phyloP scores from a whole-genome alignment of 2,329 filamentous ascomycete genomes.

The Ascocoryne sarcoides region DNA sequence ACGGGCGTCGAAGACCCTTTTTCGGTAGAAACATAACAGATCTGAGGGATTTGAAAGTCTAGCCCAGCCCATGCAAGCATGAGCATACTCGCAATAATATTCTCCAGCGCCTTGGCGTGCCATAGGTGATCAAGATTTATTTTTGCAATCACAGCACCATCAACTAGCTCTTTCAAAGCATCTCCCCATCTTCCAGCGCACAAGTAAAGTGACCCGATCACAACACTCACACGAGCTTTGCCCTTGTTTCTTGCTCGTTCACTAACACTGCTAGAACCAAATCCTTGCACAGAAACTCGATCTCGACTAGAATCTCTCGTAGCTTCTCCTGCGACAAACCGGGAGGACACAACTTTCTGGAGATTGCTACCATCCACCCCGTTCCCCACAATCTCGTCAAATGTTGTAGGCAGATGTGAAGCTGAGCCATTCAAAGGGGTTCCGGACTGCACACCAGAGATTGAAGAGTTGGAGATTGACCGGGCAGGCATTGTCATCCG shows the following conservation, averaged over 20 bases:
- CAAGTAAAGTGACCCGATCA: slow-evolving; percentile 78
- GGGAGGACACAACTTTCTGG: slow-evolving; percentile 14
- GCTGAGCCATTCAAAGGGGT: slow-evolving; percentile 25
- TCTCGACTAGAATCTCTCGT: slow-evolving; percentile 31
- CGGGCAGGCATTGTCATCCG: slow-evolving; percentile 75
- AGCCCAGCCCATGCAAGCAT: slow-evolving; percentile 77
- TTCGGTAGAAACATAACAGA: slow-evolving; percentile 35
- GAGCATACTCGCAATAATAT: slow-evolving; percentile 72
- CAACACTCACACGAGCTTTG: slow-evolving; percentile 67
- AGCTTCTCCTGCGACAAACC: slow-evolving; percentile 15
- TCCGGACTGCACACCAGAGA: slow-evolving; percentile 29
- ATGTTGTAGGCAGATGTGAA: slow-evolving; percentile 13
- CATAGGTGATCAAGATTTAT: slow-evolving; percentile 87
- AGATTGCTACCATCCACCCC: slow-evolving; percentile 5
- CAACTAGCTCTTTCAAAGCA: slow-evolving; percentile 72
- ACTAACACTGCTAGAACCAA: slow-evolving; percentile 60
- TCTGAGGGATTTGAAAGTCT: slow-evolving; percentile 66
- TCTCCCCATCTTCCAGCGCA: slow-evolving; percentile 86
- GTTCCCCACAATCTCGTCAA: slow-evolving; percentile 22
- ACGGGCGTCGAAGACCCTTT: slow-evolving; percentile 21
- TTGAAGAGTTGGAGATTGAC: slow-evolving; percentile 23
- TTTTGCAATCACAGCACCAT: slow-evolving; percentile 69
- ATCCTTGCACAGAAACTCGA: slow-evolving; percentile 58
- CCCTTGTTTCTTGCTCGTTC: slow-evolving; percentile 75
- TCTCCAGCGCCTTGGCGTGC: slow-evolving; percentile 91